phyloP scores from a whole-genome alignment of 2,329 filamentous ascomycete species.

The Aspergillus sp. region DNA sequence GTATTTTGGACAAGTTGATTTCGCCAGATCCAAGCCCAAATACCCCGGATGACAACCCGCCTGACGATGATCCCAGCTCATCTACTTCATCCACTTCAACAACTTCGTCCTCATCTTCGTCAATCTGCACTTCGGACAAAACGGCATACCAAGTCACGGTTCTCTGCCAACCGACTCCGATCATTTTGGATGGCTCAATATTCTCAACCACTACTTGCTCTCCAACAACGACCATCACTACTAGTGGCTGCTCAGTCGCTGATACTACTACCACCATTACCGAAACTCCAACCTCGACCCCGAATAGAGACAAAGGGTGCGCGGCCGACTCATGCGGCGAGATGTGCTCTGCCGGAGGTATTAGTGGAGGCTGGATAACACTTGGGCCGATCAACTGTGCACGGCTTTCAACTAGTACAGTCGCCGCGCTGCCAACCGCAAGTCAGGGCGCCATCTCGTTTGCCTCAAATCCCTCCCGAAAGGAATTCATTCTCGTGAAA shows the following conservation, averaged over 20 bases:
- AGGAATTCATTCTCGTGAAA: not conserved
- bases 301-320: not conserved
- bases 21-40: not conserved
- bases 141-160: slow-evolving; percentile 9
- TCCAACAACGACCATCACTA: slow-evolving; percentile 5
- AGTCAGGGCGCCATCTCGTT: not conserved
- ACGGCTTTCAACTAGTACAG: not conserved
- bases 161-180: slow-evolving; percentile 2
- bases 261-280: slow-evolving; percentile 11
- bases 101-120: not conserved
- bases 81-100: not conserved
- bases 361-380: not conserved
- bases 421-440: not conserved
- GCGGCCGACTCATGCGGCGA: not conserved
- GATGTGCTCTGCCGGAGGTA: not conserved
- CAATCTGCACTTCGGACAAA: not conserved
- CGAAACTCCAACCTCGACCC: not conserved
- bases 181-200: not conserved
- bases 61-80: not conserved
- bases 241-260: slow-evolving; percentile 13
- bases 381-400: not conserved
- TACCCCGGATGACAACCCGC: not conserved
- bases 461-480: too few species aligned
- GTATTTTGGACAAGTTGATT: not conserved
- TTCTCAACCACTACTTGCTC: slow-evolving; percentile 3